A percentile compares a stretch with the other conserved stretches of the same genome.
phyloP scores from a whole-genome alignment of 805 yeast species.

The Saturnispora sekii region DNA sequence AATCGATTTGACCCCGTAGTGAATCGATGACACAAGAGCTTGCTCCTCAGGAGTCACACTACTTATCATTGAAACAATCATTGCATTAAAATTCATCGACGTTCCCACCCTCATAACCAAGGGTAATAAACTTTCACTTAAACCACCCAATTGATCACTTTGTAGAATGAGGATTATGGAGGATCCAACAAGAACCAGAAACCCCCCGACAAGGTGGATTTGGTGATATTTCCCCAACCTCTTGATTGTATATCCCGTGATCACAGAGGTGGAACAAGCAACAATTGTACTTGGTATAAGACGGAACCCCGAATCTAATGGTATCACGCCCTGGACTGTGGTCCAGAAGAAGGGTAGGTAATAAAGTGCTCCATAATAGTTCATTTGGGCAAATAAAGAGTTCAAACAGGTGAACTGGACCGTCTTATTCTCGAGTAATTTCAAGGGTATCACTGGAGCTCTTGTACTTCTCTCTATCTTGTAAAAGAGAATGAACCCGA shows the following conservation, averaged over 20 bases:
- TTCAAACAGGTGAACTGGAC: conserved; percentile 53
- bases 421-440: conserved; percentile 46
- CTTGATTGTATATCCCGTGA: conserved; percentile 56
- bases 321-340: conserved; percentile 15
- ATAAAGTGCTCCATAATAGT: conserved; percentile 48
- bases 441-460: conserved; percentile 57
- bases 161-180: conserved; percentile 20
- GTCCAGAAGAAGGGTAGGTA: conserved; percentile 56
- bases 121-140: conserved; percentile 34
- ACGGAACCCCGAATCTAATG: conserved; percentile 29
- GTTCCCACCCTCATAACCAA: conserved; percentile 54
- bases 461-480: background rate
- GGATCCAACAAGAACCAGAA: conserved; percentile 42
- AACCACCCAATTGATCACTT: conserved; percentile 9
- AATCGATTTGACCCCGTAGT: conserved; percentile 54
- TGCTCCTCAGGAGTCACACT: conserved; percentile 59
- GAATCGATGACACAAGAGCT: conserved; percentile 81
- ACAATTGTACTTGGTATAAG: conserved; percentile 51
- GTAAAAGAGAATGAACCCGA: conserved; percentile 6
- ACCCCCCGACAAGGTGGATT: conserved; percentile 28
- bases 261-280: conserved; percentile 56
- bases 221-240: conserved; percentile 53
- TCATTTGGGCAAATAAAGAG: conserved; percentile 63
- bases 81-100: conserved; percentile 56
- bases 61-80: conserved; percentile 63